Base-by-base conservation (phyloP, 139 green algal species). In the Chlamydomonas asymmetrica region DNA sequence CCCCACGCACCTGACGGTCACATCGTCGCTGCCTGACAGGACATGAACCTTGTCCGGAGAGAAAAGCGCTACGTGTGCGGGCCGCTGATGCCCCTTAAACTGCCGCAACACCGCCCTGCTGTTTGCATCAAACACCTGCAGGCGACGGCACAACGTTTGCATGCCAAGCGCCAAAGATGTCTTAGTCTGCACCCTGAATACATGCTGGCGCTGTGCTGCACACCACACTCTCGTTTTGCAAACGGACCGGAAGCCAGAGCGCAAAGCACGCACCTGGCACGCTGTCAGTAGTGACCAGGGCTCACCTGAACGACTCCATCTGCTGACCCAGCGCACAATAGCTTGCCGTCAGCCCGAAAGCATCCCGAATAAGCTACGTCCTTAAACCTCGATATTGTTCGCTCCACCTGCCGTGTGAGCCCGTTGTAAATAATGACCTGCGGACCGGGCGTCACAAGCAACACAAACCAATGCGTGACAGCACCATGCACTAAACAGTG, bases 311-410 rank as follows among this genome's bases (percentile, higher is more conserved):
- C 92, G 5, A 96, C 72, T 7, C 91, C 89, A 73, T 89, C 85
- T 74, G 98, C 90, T 4, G 91, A 86, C 3, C 95, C 95, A 38
- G 95, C 95, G 5, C 90, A 88, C 22, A 98, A 45, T 49, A 98
- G 80, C 41, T 86, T 79, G 13, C 93, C 96, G 63, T 98, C 95
- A 16, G 60, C 41, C 6, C 95, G 77, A 56, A 95, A 96, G 34
- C 20, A 88, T 57, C 91, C 95, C 4, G 76, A 80, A 82, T 97
- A 98, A 9, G 95, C 95, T 4, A 82, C 90, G 76, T 98, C 94
- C 70, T 95, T 92, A 79, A 98, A 98, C 23, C 93, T 85, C 3
- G 73, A 83, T 50, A 98, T 85, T 7, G 87, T 92, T 38, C 87
- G 83, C 27, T 79, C 72, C 4, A 88, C 62, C 10, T 81, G 50